These are phyloP conservation scores for Lodderomyces metapsilosis DNA, from an alignment of 1,139 yeast species.

Conservation along the genomic window DNA sequence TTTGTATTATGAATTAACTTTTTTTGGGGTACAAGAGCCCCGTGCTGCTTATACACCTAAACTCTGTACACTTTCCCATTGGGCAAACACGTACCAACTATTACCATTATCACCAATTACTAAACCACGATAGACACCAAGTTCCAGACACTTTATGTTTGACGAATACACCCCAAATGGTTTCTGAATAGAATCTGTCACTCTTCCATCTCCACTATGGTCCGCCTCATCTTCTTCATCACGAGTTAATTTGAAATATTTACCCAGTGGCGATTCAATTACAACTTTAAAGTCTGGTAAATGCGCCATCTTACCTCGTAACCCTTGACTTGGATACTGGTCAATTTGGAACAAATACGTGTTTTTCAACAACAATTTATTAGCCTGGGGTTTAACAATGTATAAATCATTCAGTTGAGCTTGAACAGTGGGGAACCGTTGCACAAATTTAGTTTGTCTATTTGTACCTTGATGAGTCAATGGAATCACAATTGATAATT, in stretches of 20 bases:
- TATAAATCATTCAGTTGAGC: constrained; percentile 74
- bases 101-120: constrained; percentile 76
- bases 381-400: constrained; percentile 80
- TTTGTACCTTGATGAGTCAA: constrained; percentile 69
- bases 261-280: constrained; percentile 82
- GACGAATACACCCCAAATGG: constrained; percentile 59
- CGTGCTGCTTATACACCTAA: neutral
- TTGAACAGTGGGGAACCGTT: constrained; percentile 68
- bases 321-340: constrained; percentile 64
- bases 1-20: neutral
- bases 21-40: no score
- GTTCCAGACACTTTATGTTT: constrained; percentile 60
- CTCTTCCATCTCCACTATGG: neutral
- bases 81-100: constrained; percentile 90
- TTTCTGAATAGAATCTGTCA: constrained; percentile 15
- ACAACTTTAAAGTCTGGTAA: constrained; percentile 53
- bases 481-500: constrained; percentile 75
- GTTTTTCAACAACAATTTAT: constrained; percentile 53
- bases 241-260: constrained; percentile 58
- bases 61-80: constrained; percentile 55
- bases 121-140: constrained; percentile 81
- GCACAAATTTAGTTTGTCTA: constrained; percentile 59
- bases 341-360: constrained; percentile 63
- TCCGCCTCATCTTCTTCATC: constrained; percentile 21
- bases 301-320: constrained; percentile 20